Evolutionary conservation across 2,329 filamentous ascomycete genomes (phyloP).

Genomic region (Didymella sp.): DNA sequence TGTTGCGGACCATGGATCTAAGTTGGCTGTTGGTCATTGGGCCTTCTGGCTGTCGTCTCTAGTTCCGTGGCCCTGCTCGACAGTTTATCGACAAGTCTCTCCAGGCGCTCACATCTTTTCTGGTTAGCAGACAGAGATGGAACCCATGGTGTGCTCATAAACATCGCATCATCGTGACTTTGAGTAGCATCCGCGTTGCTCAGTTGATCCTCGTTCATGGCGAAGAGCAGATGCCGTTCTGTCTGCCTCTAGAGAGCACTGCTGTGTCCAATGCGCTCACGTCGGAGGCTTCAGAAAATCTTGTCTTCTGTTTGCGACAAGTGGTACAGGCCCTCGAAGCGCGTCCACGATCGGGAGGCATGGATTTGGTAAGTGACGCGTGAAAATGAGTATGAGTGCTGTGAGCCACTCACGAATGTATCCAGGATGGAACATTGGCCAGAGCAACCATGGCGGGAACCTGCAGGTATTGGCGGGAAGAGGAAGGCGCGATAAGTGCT

Average conservation of each 20-base stretch:
- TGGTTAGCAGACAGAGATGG: not conserved
- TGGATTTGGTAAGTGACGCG: not conserved
- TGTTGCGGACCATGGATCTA: not conserved
- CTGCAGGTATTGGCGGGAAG: not conserved
- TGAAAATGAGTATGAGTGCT: not conserved
- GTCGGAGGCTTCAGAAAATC: not conserved
- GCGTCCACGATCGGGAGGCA: not conserved
- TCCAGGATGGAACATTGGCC: not conserved
- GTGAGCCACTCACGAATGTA: not conserved
- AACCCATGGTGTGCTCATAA: not conserved
- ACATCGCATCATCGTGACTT: not conserved
- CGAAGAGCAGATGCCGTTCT: not conserved
- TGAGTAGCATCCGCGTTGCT: not conserved
- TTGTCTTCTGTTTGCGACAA: conserved; percentile 3
- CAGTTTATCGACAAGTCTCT: not conserved
- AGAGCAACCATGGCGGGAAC: not conserved
- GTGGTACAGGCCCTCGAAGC: conserved; percentile 1
- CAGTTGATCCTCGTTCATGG: not conserved
- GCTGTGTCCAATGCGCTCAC: not conserved
- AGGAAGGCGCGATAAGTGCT: not conserved
- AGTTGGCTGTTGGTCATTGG: not conserved
- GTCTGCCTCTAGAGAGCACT: not conserved
- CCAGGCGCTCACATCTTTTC: not conserved
- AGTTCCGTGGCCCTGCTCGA: not conserved
- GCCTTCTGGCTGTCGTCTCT: not conserved